phyloP scores from a whole-genome alignment of 2,329 filamentous ascomycete species.

The Nothophoma quercina region DNA sequence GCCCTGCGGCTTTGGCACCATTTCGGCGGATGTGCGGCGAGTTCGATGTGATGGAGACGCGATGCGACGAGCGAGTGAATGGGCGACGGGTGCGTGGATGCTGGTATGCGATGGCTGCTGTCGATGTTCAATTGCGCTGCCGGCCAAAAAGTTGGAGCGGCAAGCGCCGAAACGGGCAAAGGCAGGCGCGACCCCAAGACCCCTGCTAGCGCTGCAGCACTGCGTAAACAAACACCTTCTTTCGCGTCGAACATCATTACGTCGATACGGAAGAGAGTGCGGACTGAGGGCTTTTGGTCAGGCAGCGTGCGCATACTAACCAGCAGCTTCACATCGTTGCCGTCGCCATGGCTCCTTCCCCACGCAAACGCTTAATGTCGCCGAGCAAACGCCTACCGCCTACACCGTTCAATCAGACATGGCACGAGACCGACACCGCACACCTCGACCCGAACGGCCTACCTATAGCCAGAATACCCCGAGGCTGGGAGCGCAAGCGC shows the following conservation, averaged over 20 bases:
- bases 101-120: conserved; percentile 1
- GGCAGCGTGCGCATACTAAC: conserved; percentile 21
- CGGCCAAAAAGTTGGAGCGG: conserved; percentile 20
- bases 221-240: conserved; percentile 16
- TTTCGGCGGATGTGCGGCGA: conserved; percentile 24
- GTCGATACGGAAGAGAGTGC: conserved; percentile 1
- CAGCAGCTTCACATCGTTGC: conserved; percentile 14
- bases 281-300: neutral
- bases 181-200: conserved; percentile 5
- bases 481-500: conserved; percentile 59
- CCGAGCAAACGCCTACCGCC: conserved; percentile 39
- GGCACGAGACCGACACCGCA: conserved; percentile 53
- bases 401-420: conserved; percentile 46
- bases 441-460: conserved; percentile 52
- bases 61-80: conserved; percentile 2
- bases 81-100: neutral
- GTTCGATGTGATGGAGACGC: conserved; percentile 3
- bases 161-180: conserved; percentile 15
- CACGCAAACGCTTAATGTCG: conserved; percentile 38
- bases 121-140: conserved; percentile 1
- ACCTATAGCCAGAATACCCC: conserved; percentile 52
- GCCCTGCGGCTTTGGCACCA: conserved; percentile 49
- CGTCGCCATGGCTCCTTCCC: conserved; percentile 39
- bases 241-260: conserved; percentile 13
- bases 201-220: conserved; percentile 8